A percentile compares a stretch with the other conserved stretches of the same genome.
These are phyloP conservation scores for Micractinium sp. DNA, from an alignment of 139 green algal species.

Conservation along the genomic window DNA sequence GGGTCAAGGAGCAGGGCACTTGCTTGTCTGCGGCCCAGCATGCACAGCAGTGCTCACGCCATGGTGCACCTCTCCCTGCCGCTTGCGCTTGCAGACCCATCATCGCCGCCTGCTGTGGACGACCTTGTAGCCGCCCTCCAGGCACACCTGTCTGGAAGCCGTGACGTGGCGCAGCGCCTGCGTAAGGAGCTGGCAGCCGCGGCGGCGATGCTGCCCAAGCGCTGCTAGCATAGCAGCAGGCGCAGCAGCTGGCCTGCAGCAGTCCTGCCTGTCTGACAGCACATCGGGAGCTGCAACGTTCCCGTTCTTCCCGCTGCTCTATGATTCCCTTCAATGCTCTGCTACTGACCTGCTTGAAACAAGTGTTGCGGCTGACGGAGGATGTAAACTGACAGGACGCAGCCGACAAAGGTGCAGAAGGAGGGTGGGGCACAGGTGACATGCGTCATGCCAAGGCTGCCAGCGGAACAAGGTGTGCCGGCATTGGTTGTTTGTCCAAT, in stretches of 20 bases:
- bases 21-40: not conserved
- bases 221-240: not conserved
- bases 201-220: not conserved
- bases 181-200: constrained; percentile 6
- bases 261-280: too few species aligned
- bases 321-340: too few species aligned
- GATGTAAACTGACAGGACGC: too few species aligned
- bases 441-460: too few species aligned
- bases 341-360: too few species aligned
- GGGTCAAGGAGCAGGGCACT: not conserved
- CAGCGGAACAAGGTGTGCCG: too few species aligned
- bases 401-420: too few species aligned
- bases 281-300: too few species aligned
- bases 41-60: not conserved
- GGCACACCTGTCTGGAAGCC: not conserved
- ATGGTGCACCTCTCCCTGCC: not conserved
- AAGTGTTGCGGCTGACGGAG: too few species aligned
- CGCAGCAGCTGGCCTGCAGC: not conserved
- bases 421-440: too few species aligned
- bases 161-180: not conserved
- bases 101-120: not conserved
- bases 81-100: not conserved
- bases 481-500: too few species aligned
- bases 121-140: constrained; percentile 9
- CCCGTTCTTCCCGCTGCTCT: too few species aligned